Evolutionary conservation across 139 green algal species (phyloP), one percentile per base, ranked within the genome.

Genomic region (Volvox reticuliferus): DNA sequence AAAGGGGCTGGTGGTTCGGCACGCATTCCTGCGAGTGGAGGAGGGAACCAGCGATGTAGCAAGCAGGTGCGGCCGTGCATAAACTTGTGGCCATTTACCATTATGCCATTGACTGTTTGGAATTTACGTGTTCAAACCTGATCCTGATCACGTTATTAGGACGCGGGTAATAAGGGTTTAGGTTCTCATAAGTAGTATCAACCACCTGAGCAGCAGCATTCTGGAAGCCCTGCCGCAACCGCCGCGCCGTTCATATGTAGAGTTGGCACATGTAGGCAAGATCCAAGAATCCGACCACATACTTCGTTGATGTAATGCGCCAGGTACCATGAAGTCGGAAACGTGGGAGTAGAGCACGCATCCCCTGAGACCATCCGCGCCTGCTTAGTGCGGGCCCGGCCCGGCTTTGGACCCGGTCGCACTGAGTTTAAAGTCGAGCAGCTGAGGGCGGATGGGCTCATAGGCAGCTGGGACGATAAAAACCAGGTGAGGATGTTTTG

Each of bases 301-400:
- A 9, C 44, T 55, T 55, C 9, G 44, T 55, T 55, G 9, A 55
- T 55, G 5, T 55, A 55, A 55, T 55, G 44, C 44, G 44, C 44
- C 65, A 94, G 93, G 91, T n/a, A 88, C 21, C 92, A 96, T 37
- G 86, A 92, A 20, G 86, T 32, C 0, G 94, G 94, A 37, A 93
- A 96, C 65, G 79, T 96, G 36, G 94, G 94, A 2, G 91, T 96
- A 32, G 94, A 96, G 93, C 94, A 96, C 61, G 94, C 94, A 6
- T 20, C 44, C 0, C 67, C 93, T 9, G 86, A 35, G 2, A 82
- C 68, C 62, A 89, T 96, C 19, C 62, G 79, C 12, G 17, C 22
- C 17, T 92, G 89, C n/a, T 75, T 95, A 36, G 32, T 55, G 22
- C 55, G 84, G n/a, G 86, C 87, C 0, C 86, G 81, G 19, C 79